Base-by-base conservation (phyloP, 257 asterid species). In the Datura wrightii region DNA sequence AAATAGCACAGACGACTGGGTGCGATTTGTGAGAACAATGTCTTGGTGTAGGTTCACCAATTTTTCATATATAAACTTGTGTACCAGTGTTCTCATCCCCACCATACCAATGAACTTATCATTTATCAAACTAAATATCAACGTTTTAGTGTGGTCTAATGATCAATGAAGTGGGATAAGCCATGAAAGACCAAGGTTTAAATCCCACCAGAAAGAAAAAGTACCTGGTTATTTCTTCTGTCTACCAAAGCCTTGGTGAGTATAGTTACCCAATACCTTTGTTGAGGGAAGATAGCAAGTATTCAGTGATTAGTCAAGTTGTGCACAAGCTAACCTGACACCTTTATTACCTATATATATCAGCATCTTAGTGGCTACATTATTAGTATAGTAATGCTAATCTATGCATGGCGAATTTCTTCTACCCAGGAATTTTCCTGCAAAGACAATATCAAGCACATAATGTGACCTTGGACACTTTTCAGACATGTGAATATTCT, bases 21-120 rank as follows among this genome's bases (percentile, higher is more conserved):
- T 69, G 46, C 37, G 31, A 67, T 67, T 67, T 69, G 42, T 69
- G 78, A 39, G 78, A 69, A 69, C 78, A 69, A 8, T 69, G 31
- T 39, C 53, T 8, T 39, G 78, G 53, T 69, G 53, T 69, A 8
- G 78, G 78, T 69, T 39, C 78, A 67, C 34, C 2, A 69, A 41
- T 2, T 56, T 16, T 67, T 39, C n/a, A 16, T 39, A 42, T 69
- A 39, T 8, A 39, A 69, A 69, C 52, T 69, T 69, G 52, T 37
- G 24, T 69, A 8, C 50, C 34, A 8, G 34, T 41, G 52, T 39
- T 39, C n/a, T 69, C 53, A 1, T 69, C 52, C 78, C 78, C 52
- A 39, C 31, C 52, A 69, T 69, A 39, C 42, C 53, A 69, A 15
- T 69, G 78, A 69, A 69, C 34, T 69, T 69, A 69, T 39, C 48